phyloP scores from a whole-genome alignment of 1,139 yeast species.

The Blastobotrys serpentis region DNA sequence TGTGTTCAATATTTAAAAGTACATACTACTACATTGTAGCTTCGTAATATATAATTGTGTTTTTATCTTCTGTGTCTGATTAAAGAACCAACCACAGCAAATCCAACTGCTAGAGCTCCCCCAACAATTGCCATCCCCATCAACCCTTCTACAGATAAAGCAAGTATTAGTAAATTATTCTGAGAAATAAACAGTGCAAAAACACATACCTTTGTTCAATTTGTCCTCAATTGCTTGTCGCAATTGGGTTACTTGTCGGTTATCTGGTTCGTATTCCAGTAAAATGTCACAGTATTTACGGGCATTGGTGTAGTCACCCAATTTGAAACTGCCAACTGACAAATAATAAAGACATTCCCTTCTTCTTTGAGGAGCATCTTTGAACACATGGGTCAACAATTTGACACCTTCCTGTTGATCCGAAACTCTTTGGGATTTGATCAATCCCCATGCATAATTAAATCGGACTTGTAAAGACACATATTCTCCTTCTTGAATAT shows the following conservation, averaged over 20 bases:
- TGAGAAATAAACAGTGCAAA: neutral
- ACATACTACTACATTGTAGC: too few species aligned
- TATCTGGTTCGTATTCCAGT: conserved; percentile 76
- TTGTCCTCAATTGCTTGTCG: conserved; percentile 78
- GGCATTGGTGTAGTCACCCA: conserved; percentile 85
- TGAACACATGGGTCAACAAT: conserved; percentile 69
- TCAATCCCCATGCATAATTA: conserved; percentile 95
- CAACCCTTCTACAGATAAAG: conserved; percentile 57
- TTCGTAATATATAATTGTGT: too few species aligned
- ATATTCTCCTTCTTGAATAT: conserved; percentile 74
- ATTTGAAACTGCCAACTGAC: conserved; percentile 82
- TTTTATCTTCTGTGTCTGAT: conserved; percentile 34
- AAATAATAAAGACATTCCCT: conserved; percentile 88
- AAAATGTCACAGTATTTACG: conserved; percentile 80
- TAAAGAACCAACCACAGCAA: conserved; percentile 64
- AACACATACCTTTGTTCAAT: conserved; percentile 55
- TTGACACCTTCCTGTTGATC: conserved; percentile 80
- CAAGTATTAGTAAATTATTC: conserved; percentile 3
- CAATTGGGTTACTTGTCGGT: conserved; percentile 70
- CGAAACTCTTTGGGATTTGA: conserved; percentile 60
- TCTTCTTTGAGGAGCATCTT: conserved; percentile 76
- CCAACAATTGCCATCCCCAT: conserved; percentile 86
- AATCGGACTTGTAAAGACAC: conserved; percentile 82
- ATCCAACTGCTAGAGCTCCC: conserved; percentile 79
- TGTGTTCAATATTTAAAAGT: neutral